Percentiles rank a stretch among this genome's conserved stretches.
These are phyloP conservation scores for Blastobotrys americana DNA, from an alignment of 805 yeast genomes.

Conservation along the genomic window DNA sequence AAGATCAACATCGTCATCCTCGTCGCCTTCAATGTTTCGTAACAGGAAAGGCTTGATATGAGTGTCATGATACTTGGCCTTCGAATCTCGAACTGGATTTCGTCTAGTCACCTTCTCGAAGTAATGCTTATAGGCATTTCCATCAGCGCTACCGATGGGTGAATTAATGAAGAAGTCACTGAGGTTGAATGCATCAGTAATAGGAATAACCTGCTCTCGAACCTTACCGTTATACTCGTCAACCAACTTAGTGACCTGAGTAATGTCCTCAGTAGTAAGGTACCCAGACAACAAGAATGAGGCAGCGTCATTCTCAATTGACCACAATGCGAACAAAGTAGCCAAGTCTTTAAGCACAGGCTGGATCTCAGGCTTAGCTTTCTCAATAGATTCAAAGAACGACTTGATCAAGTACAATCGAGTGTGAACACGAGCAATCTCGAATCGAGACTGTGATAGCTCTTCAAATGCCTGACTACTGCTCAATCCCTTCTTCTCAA, in stretches of 20 bases:
- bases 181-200: conserved; percentile 78
- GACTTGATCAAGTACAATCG: conserved; percentile 32
- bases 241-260: conserved; percentile 37
- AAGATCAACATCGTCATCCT: conserved; percentile 13
- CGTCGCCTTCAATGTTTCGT: conserved; percentile 21
- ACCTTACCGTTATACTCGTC: conserved; percentile 42
- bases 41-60: conserved; percentile 31
- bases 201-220: conserved; percentile 64
- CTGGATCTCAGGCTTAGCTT: conserved; percentile 37
- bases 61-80: conserved; percentile 51
- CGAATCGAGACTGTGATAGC: conserved; percentile 36
- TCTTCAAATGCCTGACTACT: conserved; percentile 33
- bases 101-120: conserved; percentile 54
- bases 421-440: conserved; percentile 35
- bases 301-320: conserved; percentile 65
- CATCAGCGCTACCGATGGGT: conserved; percentile 72
- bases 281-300: conserved; percentile 60
- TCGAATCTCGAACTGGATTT: conserved; percentile 34
- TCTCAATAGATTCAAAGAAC: conserved; percentile 32
- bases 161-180: conserved; percentile 78
- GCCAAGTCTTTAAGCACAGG: conserved; percentile 48
- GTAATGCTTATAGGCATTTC: conserved; percentile 77
- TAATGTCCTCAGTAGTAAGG: conserved; percentile 43
- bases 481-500: conserved; percentile 11
- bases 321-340: conserved; percentile 54